Evolutionary conservation across 1,284 basidiomycete genomes (phyloP), one percentile per base, ranked within the genome.

Genomic region (Pseudozyma sp.): DNA sequence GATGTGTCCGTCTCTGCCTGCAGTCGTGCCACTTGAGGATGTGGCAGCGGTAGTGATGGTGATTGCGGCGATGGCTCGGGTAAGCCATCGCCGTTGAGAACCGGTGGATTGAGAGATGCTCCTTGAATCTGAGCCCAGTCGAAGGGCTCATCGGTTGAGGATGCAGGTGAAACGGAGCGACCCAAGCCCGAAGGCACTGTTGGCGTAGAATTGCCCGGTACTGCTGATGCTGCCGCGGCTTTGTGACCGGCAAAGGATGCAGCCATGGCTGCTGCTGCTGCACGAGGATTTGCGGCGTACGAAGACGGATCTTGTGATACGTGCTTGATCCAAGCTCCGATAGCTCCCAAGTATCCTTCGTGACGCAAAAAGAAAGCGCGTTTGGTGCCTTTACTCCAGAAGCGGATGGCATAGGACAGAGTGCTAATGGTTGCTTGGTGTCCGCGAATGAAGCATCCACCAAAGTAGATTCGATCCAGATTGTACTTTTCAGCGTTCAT

Each of bases 401-500:
- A 99, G 40, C 97, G 92, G 85, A 99, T 99, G 49, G 97, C 97
- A 86, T 99, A 99, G 25, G 95, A 97, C 43, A 99, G 89, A 13
- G 97, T 99, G 35, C 94, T 92, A 83, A 99, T 96, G 21, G 97
- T 99, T 38, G 96, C 93, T 51, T 95, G 92, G 85, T 99, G 97
- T 21, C 95, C 96, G 88, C 97, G 90, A 86, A 99, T 99, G 87
- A 99, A 99, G 86, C 93, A 98, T 3, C 97, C 97, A 14, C 96
- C 95, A 88, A 99, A 99, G 87, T 98, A 99, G 78, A 99, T 98
- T 81, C 93, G 90, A 82, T 98, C 94, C 63, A 99, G 87, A 71
- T 94, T 92, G 86, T 98, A 97, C 88, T 99, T 98, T 86, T 99
- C 97, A 52, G 97, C 97, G 83, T 99, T 99, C 96, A 99, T 97